These are phyloP conservation scores for Backusella liffmaniae DNA, from an alignment of 192 early-diverging fungal species.

Conservation along the genomic window DNA sequence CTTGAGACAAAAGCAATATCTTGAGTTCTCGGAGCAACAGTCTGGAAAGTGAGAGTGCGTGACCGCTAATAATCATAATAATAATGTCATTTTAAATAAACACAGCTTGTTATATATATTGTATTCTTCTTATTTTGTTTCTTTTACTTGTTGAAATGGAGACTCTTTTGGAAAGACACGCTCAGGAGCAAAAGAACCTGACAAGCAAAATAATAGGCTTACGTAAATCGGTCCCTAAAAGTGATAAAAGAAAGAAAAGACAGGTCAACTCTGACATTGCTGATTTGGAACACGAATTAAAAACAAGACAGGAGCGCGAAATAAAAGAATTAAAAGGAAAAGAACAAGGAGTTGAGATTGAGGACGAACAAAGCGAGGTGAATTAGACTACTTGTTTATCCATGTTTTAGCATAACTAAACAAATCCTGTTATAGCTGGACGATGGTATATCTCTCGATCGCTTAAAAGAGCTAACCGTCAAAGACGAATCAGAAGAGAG, in stretches of 20 bases:
- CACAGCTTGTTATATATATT: background rate
- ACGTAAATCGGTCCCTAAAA: constrained; percentile 76
- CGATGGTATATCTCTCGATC: constrained; percentile 28
- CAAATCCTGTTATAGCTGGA: constrained; percentile 1
- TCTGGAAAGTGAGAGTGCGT: constrained; percentile 19
- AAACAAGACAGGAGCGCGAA: constrained; percentile 62
- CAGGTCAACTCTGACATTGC: constrained; percentile 64
- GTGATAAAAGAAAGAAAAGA: constrained; percentile 92
- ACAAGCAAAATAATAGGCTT: constrained; percentile 63
- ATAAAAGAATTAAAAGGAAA: constrained; percentile 36
- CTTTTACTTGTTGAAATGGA: constrained; percentile 41
- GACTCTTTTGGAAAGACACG: constrained; percentile 69
- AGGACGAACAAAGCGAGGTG: constrained; percentile 10
- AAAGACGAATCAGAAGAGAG: constrained; percentile 25
- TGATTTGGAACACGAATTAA: constrained; percentile 61
- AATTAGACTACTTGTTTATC: background rate
- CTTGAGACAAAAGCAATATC: constrained; percentile 45
- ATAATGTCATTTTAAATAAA: background rate
- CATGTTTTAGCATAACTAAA: background rate
- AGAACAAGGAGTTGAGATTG: background rate
- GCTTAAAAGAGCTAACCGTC: constrained; percentile 18
- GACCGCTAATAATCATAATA: background rate
- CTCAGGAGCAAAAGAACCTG: constrained; percentile 76
- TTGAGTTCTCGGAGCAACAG: constrained; percentile 40
- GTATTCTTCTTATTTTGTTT: background rate